Percentiles rank a stretch among this genome's conserved stretches.
These are phyloP conservation scores for Arthrobotrys sinensis DNA, from an alignment of 2,329 filamentous ascomycete genomes.

Conservation along the genomic window DNA sequence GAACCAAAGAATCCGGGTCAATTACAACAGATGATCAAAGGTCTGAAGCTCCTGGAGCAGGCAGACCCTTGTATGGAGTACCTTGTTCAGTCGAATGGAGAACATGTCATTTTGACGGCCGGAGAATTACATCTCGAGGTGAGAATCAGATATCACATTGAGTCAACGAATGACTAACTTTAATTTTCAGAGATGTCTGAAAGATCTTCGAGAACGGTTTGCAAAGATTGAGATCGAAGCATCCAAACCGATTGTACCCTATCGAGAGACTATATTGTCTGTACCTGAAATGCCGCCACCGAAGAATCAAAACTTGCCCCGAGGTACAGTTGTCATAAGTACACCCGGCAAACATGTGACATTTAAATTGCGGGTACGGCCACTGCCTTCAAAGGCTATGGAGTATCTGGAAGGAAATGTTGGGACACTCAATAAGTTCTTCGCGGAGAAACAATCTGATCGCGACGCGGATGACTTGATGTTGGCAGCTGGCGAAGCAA, in stretches of 20 bases:
- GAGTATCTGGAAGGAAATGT: slow-evolving; percentile 87
- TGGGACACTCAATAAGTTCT: slow-evolving; percentile 82
- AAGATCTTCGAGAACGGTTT: slow-evolving; percentile 92
- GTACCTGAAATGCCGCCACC: slow-evolving; percentile 93
- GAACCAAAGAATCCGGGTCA: slow-evolving; percentile 92
- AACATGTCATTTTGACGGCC: slow-evolving; percentile 94
- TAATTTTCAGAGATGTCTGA: slow-evolving; percentile 80
- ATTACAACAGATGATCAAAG: slow-evolving; percentile 93
- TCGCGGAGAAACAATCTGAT: slow-evolving; percentile 77
- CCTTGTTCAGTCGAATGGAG: slow-evolving; percentile 90
- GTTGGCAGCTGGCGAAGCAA: slow-evolving; percentile 72
- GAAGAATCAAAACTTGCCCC: slow-evolving; percentile 83
- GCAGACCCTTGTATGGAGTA: slow-evolving; percentile 97
- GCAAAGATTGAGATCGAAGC: slow-evolving; percentile 95
- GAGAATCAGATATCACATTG: neutral
- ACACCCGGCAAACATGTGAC: slow-evolving; percentile 90
- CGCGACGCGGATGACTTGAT: slow-evolving; percentile 70
- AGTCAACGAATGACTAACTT: slow-evolving; percentile 21
- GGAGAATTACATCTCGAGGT: slow-evolving; percentile 87
- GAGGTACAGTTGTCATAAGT: slow-evolving; percentile 81
- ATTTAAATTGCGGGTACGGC: slow-evolving; percentile 81
- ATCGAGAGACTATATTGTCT: slow-evolving; percentile 89
- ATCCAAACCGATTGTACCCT: slow-evolving; percentile 94
- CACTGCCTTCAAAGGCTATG: slow-evolving; percentile 82
- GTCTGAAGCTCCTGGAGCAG: slow-evolving; percentile 87